Conservation (phyloP, 2,329 filamentous ascomycete genomes). For the Calonectria pteridis region DNA sequence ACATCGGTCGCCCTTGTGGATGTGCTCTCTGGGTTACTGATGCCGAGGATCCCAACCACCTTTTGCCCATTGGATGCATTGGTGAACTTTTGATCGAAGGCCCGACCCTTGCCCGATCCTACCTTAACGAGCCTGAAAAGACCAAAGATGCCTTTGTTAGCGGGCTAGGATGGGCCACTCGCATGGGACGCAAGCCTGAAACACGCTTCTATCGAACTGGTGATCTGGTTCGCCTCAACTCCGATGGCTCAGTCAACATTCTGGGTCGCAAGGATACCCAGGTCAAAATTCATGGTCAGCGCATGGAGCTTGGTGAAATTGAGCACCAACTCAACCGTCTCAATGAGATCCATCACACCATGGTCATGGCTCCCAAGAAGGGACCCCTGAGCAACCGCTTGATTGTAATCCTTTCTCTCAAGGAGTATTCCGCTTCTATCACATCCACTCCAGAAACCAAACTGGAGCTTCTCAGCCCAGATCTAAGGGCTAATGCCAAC, state of each 20-base stretch:
- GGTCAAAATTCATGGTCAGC: slow-evolving; percentile 57
- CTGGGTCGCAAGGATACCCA: slow-evolving; percentile 62
- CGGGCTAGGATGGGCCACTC: background rate
- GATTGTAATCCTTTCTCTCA: slow-evolving; percentile 30
- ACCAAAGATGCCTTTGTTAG: background rate
- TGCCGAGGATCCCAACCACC: background rate
- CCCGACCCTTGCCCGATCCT: background rate
- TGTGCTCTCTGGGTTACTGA: slow-evolving; percentile 1
- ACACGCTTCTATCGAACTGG: slow-evolving; percentile 58
- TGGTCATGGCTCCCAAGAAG: slow-evolving; percentile 53
- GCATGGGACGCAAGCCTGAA: background rate
- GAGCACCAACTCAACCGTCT: slow-evolving; percentile 62
- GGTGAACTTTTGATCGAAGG: background rate
- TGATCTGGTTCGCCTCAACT: slow-evolving; percentile 58
- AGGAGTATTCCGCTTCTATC: background rate
- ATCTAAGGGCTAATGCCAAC: background rate
- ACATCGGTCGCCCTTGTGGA: background rate
- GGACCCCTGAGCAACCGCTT: slow-evolving; percentile 27
- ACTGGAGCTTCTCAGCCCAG: background rate
- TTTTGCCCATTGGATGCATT: background rate
- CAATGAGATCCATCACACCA: slow-evolving; percentile 63
- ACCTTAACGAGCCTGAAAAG: background rate
- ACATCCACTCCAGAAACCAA: background rate
- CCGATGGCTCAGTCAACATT: slow-evolving; percentile 55
- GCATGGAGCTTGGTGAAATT: slow-evolving; percentile 60